phyloP scores from a whole-genome alignment of 2,329 filamentous ascomycete genomes.

The Fusarium praegraminearum region DNA sequence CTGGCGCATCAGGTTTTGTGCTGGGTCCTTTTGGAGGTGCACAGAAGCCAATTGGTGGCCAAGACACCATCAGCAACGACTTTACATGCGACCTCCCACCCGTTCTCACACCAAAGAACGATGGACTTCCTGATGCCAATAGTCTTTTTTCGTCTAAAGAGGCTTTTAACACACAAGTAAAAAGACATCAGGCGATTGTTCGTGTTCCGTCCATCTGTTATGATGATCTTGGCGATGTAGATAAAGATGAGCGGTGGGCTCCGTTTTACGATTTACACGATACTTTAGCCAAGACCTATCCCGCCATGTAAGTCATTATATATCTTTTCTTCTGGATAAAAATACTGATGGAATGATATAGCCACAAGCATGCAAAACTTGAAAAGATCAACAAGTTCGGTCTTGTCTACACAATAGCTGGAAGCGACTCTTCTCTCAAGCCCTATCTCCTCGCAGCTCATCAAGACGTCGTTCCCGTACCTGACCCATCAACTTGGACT shows the following conservation, averaged over 20 bases:
- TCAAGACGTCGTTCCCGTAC: slow-evolving; percentile 60
- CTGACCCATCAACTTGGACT: slow-evolving; percentile 60
- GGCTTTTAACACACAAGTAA: slow-evolving; percentile 57
- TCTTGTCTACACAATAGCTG: slow-evolving; percentile 69
- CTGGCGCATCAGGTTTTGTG: slow-evolving; percentile 26
- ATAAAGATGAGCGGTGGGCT: slow-evolving; percentile 66
- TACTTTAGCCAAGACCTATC: slow-evolving; percentile 63
- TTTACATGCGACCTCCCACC: slow-evolving; percentile 54
- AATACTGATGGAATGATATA: slow-evolving; percentile 27
- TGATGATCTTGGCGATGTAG: slow-evolving; percentile 66
- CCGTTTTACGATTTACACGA: slow-evolving; percentile 64
- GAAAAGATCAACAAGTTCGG: slow-evolving; percentile 73
- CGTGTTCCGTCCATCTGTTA: slow-evolving; percentile 66
- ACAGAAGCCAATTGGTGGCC: slow-evolving; percentile 41
- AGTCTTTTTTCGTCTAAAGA: slow-evolving; percentile 51
- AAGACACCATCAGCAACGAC: slow-evolving; percentile 4
- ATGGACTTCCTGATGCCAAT: slow-evolving; percentile 51
- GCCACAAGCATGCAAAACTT: slow-evolving; percentile 57
- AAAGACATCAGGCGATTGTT: slow-evolving; percentile 66
- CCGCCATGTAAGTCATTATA: slow-evolving; percentile 56
- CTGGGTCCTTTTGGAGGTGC: slow-evolving; percentile 19
- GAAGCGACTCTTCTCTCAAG: slow-evolving; percentile 62
- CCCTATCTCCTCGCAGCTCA: slow-evolving; percentile 58
- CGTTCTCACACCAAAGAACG: slow-evolving; percentile 47
- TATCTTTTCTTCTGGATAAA: background rate